Base-by-base conservation (phyloP, 176 grass and related monocot species). In the Zea mays region DNA sequence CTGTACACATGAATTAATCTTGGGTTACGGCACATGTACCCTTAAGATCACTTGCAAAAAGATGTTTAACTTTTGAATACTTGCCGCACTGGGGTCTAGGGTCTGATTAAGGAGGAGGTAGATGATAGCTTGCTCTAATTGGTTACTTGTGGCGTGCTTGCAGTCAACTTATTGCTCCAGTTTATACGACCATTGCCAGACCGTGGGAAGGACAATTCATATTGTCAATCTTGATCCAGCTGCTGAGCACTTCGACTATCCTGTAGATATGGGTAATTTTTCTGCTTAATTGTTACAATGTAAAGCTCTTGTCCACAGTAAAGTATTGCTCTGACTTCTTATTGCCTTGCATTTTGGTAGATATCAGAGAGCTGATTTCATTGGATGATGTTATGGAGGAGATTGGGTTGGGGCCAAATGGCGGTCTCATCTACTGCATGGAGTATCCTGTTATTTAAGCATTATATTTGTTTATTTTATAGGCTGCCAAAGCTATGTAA, bases 341-440 rank as follows among this genome's bases (percentile, higher is more conserved):
- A 37, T n/a, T 46, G 11, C 16, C 11, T 70, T 71, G 68, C 45
- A 36, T 50, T 50, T 64, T 79, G 62, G 62, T 63, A 99, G 96
- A 99, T 75, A 95, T 99, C 67, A 92, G 96, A 69, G 90, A 95
- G 74, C 87, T 99, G 16, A 95, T 99, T 52, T 95, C 87, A 3
- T 74, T 99, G 90, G 96, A 99, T 50, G 96, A 99, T 93, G 96
- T 88, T 50, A 99, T 95, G 96, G 96, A 99, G 75, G 92, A 95
- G 51, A 78, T 95, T 81, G 88, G 83, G 20, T 59, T 99, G 79
- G 96, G 96, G 11, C 92, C 96, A 63, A 99, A 99, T 73, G 92
- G 96, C 0, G 90, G 92, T 0, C 96, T 99, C 63, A 79, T 99
- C 17, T 95, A 95, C 66, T 99, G 92, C 87, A 99, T 99, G 96